Base-by-base conservation (phyloP, 345 rosid species). In the Camelina laxa region DNA sequence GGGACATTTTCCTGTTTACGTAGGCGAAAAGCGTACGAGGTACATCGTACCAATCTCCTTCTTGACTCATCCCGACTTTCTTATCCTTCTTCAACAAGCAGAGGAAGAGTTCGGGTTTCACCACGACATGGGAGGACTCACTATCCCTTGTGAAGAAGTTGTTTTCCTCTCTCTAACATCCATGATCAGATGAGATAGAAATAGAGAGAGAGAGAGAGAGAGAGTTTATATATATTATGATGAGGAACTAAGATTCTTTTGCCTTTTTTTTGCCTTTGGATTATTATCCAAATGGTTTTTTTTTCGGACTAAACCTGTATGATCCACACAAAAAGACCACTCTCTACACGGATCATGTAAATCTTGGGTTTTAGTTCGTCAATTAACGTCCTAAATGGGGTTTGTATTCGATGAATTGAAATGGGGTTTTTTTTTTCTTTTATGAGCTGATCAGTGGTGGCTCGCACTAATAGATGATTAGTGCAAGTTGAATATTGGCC, bases 41-140 rank as follows among this genome's bases (percentile, higher is more conserved):
- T 83, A 87, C 84, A 87, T 95, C 70, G 89, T 95, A 33, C 97
- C 99, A 0, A 89, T 95, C 79, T 82, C 99, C 2, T 85, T 90
- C 83, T 78, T 95, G 80, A 79, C 80, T 27, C 88, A 83, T 57
- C 99, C 97, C 0, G 88, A 89, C 63, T 95, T 95, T 67, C 96
- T 87, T 47, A 80, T 77, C 78, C 65, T 95, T 55, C 97, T 95
- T 62, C 83, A 82, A 67, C 87, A 73, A 70, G 97, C 99, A 1
- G 99, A 95, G 76, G 99, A 95, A 61, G 99, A 95, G 84, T 95
- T 95, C 12, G 99, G 99, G 1, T 95, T 92, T 24, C 88, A 78
- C 70, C 97, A 95, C 49, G 88, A 87, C 35, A 92, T 90, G 97
- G 99, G 99, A 12, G 85, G 93, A 56, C 82, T 79, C 66, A 94